A percentile compares a stretch with the other conserved stretches of the same genome.
phyloP scores from a whole-genome alignment of 331 rosid genomes.

The Dryas integrifolia region DNA sequence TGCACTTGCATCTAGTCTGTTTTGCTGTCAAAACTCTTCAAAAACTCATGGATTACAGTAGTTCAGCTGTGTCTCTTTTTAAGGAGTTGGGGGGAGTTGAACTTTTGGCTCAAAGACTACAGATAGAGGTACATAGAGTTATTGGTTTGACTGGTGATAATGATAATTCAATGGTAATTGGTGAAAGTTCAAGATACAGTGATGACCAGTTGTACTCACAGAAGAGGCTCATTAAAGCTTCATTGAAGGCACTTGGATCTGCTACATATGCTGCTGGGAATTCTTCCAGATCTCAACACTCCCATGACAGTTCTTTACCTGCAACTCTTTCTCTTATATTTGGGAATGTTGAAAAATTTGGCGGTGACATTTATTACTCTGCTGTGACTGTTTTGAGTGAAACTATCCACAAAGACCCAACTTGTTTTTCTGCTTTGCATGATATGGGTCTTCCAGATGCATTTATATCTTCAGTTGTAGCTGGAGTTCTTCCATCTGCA shows the following conservation, averaged over 20 bases:
- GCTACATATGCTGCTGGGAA: constrained; percentile 85
- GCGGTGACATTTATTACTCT: constrained; percentile 95
- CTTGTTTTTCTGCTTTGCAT: constrained; percentile 75
- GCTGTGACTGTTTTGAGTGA: constrained; percentile 99
- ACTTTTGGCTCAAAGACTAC: constrained; percentile 86
- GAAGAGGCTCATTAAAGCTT: constrained; percentile 85
- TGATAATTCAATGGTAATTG: constrained; percentile 51
- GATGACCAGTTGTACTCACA: constrained; percentile 74
- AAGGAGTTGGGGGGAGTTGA: constrained; percentile 95
- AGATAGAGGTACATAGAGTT: constrained; percentile 81
- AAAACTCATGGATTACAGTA: constrained; percentile 97
- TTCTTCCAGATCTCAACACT: constrained; percentile 66
- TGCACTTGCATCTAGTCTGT: constrained; percentile 88
- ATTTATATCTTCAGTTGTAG: constrained; percentile 74
- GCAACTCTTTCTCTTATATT: constrained; percentile 67
- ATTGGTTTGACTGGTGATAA: constrained; percentile 54
- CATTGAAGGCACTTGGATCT: constrained; percentile 94
- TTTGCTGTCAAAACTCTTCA: constrained; percentile 96
- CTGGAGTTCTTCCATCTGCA: constrained; percentile 87
- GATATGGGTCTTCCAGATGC: constrained; percentile 98
- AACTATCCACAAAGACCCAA: constrained; percentile 97
- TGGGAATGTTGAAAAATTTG: constrained; percentile 73
- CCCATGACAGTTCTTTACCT: constrained; percentile 71
- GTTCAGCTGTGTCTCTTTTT: constrained; percentile 91
- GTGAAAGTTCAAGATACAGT: constrained; percentile 68